These are phyloP conservation scores for Eimeria tenella DNA, from an alignment of 169 alveolate species.

Conservation along the genomic window DNA sequence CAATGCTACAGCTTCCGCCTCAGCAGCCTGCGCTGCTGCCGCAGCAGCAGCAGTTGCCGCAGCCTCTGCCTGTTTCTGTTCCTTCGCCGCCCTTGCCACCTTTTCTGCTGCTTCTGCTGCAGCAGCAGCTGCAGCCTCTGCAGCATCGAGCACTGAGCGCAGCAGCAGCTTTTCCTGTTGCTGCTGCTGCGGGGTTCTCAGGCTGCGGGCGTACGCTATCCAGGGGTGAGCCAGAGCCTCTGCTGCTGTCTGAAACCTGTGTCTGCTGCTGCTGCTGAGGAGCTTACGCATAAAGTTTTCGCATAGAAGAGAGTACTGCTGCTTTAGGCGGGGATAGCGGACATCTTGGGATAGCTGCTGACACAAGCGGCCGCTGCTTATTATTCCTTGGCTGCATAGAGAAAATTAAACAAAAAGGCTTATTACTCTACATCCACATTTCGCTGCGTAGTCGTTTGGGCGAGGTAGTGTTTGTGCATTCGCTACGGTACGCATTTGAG, in stretches of 20 bases:
- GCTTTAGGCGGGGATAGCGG: not conserved
- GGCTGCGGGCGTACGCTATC: not conserved
- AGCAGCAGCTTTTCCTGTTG: not conserved
- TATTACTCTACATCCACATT: not conserved
- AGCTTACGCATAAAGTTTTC: constrained; percentile 46
- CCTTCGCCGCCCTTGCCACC: not conserved
- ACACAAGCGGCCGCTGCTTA: not conserved
- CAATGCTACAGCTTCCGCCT: not conserved
- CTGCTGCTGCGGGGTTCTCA: not conserved
- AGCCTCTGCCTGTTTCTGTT: not conserved
- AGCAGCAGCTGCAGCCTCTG: not conserved
- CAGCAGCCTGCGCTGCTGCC: not conserved
- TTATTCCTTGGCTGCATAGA: not conserved
- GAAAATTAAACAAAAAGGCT: not conserved
- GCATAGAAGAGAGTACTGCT: constrained; percentile 16
- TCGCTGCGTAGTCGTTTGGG: not conserved
- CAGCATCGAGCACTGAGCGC: not conserved
- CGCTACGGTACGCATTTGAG: not conserved
- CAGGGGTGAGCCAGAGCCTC: constrained; percentile 49
- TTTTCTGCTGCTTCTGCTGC: not conserved
- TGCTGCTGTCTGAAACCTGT: not conserved
- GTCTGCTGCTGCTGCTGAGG: not conserved
- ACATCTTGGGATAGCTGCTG: not conserved
- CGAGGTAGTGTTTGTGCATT: not conserved
- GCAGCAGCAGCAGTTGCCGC: not conserved